Evolutionary conservation across 139 green algal genomes (phyloP).

Genomic region (Ettlia oleoabundans): DNA sequence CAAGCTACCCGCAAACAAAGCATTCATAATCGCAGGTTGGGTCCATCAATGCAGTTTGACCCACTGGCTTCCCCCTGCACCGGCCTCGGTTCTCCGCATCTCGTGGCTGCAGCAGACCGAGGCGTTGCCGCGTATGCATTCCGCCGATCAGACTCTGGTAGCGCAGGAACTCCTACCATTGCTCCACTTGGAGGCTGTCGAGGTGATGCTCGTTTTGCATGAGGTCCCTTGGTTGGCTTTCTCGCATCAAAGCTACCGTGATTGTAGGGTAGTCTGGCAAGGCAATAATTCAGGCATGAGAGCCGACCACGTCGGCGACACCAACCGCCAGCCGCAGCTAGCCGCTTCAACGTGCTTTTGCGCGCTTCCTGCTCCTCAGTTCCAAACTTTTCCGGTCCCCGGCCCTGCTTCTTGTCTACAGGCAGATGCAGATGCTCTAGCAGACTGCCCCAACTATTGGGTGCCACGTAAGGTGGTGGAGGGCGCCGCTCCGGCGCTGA

Average conservation of each 20-base stretch:
- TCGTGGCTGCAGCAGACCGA: no score
- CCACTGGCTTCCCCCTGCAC: background rate
- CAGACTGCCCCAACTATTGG: constrained; percentile 34
- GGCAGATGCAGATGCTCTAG: constrained; percentile 24
- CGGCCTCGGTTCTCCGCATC: background rate
- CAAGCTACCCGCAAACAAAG: no score
- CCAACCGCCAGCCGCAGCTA: no score
- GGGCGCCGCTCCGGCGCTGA: constrained; percentile 21
- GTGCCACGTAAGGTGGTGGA: constrained; percentile 22
- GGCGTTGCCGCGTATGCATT: background rate
- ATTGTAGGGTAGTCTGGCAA: no score
- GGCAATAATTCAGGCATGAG: no score
- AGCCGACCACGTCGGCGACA: no score
- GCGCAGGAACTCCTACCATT: background rate
- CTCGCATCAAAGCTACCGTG: no score
- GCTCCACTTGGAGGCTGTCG: background rate
- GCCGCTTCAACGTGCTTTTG: no score
- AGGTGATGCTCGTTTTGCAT: no score
- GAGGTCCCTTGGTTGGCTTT: no score
- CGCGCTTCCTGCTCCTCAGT: no score
- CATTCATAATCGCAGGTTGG: no score
- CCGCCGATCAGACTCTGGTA: background rate
- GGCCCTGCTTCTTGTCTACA: background rate
- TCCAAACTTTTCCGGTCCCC: background rate
- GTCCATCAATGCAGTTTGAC: background rate